phyloP scores from a whole-genome alignment of 768 basidiomycete genomes.

The Mycena albidolilacea region DNA sequence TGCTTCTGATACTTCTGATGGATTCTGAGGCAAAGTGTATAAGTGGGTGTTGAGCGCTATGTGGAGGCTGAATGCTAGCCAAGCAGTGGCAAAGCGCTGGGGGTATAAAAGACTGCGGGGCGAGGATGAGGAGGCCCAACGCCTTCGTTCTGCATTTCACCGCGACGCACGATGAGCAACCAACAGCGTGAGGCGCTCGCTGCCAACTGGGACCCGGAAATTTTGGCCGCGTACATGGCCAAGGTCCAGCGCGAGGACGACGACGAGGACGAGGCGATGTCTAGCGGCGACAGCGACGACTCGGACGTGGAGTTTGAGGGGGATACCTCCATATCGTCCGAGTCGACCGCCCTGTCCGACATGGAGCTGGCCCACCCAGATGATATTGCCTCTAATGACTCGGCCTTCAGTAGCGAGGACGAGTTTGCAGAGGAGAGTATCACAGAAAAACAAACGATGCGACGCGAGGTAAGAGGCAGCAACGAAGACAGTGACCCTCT shows the following conservation, averaged over 20 bases:
- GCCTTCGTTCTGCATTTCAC: constrained; percentile 9
- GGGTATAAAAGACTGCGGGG: constrained; percentile 33
- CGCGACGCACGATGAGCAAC: constrained; percentile 14
- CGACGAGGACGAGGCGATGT: constrained; percentile 39
- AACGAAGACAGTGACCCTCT: not conserved
- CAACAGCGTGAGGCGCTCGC: constrained; percentile 33
- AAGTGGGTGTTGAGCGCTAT: not conserved
- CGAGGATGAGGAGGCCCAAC: not conserved
- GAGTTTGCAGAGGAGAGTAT: constrained; percentile 34
- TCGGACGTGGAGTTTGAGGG: constrained; percentile 37
- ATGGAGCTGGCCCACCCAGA: constrained; percentile 30
- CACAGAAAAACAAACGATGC: constrained; percentile 31
- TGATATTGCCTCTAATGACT: constrained; percentile 36
- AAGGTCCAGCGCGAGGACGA: constrained; percentile 25
- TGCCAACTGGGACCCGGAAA: constrained; percentile 39
- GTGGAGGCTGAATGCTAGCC: not conserved
- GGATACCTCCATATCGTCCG: constrained; percentile 25
- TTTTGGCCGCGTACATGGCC: constrained; percentile 37
- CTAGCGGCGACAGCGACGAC: constrained; percentile 38
- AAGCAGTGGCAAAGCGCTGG: not conserved
- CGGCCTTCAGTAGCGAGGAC: constrained; percentile 42
- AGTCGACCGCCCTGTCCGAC: constrained; percentile 28
- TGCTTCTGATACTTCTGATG: constrained; percentile 40
- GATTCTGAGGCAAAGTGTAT: not conserved
- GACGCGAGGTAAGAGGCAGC: constrained; percentile 33